Evolutionary conservation across 345 rosid genomes (phyloP).

Genomic region (Adansonia digitata): DNA sequence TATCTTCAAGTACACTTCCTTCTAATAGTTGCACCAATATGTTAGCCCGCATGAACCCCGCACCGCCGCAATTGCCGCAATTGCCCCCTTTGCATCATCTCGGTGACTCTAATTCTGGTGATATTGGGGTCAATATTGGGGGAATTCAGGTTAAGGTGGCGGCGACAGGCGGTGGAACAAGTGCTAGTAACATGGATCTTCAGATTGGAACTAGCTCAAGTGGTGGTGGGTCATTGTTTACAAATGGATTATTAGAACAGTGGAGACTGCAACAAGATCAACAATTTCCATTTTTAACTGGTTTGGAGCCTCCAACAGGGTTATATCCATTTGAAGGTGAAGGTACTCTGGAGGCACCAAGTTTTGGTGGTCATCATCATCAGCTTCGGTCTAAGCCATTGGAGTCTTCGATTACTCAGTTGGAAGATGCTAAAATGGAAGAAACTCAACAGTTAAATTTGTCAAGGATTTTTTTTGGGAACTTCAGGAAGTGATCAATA

Average conservation of each 20-base stretch:
- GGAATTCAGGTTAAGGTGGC: conserved; percentile 22
- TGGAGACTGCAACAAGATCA: conserved; percentile 37
- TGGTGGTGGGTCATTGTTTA: conserved; percentile 24
- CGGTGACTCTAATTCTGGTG: conserved; percentile 22
- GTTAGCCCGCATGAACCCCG: conserved; percentile 22
- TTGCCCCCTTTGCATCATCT: conserved; percentile 40
- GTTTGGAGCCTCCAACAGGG: conserved; percentile 22
- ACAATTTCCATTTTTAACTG: conserved; percentile 38
- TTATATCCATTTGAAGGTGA: conserved; percentile 31
- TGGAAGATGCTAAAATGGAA: too few species aligned
- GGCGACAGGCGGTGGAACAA: conserved; percentile 1
- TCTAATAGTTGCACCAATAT: conserved; percentile 26
- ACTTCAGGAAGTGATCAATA: too few species aligned
- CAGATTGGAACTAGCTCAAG: conserved; percentile 12
- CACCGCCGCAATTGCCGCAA: conserved; percentile 30
- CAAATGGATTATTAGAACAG: conserved; percentile 36
- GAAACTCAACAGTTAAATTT: too few species aligned
- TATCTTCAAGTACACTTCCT: conserved; percentile 25
- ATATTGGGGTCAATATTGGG: conserved; percentile 30
- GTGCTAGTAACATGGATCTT: conserved; percentile 25
- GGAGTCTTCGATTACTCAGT: conserved; percentile 20
- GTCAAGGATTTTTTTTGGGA: too few species aligned
- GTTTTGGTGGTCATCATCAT: conserved; percentile 7
- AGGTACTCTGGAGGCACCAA: conserved; percentile 18
- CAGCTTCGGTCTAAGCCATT: conserved; percentile 25